A percentile compares a stretch with the other conserved stretches of the same genome.
Evolutionary conservation across 768 basidiomycete species (phyloP).

Genomic region (Leccinum incarnatum): DNA sequence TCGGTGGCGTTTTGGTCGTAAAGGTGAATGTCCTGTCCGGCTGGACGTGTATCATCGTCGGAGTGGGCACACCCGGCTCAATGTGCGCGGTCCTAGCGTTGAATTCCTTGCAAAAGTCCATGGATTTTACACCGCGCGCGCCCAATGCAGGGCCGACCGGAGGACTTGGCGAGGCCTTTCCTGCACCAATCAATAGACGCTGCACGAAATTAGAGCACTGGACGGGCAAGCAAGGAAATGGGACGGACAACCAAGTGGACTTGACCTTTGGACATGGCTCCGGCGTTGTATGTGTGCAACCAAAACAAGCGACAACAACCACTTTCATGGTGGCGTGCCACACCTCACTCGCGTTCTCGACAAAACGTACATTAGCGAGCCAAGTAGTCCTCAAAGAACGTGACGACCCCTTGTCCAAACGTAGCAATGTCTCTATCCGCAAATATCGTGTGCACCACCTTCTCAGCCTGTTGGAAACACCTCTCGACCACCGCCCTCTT

Average conservation of each 20-base stretch:
- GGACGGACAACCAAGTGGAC: conserved; percentile 74
- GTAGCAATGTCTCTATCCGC: conserved; percentile 39
- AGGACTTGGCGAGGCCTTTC: conserved; percentile 93
- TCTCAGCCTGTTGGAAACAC: conserved; percentile 31
- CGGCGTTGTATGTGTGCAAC: background rate
- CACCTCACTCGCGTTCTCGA: conserved; percentile 10
- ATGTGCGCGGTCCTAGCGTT: conserved; percentile 95
- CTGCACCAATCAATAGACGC: conserved; percentile 87
- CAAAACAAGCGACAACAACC: conserved; percentile 25
- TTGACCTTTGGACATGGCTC: conserved; percentile 65
- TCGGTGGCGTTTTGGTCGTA: conserved; percentile 87
- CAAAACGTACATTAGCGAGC: conserved; percentile 9
- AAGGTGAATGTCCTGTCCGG: conserved; percentile 96
- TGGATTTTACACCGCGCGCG: conserved; percentile 97
- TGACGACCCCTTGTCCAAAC: conserved; percentile 39
- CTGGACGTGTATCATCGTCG: conserved; percentile 90
- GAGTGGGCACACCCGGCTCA: conserved; percentile 79
- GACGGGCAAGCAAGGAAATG: conserved; percentile 6
- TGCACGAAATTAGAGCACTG: conserved; percentile 29
- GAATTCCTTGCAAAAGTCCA: conserved; percentile 99
- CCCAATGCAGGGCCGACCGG: conserved; percentile 97
- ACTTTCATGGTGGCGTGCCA: conserved; percentile 9
- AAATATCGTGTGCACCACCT: conserved; percentile 41
- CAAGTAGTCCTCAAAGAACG: conserved; percentile 37
- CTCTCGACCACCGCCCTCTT: conserved; percentile 38